Base-by-base conservation (phyloP, 2,329 filamentous ascomycete genomes). In the Cylindrodendrum hubeiense region DNA sequence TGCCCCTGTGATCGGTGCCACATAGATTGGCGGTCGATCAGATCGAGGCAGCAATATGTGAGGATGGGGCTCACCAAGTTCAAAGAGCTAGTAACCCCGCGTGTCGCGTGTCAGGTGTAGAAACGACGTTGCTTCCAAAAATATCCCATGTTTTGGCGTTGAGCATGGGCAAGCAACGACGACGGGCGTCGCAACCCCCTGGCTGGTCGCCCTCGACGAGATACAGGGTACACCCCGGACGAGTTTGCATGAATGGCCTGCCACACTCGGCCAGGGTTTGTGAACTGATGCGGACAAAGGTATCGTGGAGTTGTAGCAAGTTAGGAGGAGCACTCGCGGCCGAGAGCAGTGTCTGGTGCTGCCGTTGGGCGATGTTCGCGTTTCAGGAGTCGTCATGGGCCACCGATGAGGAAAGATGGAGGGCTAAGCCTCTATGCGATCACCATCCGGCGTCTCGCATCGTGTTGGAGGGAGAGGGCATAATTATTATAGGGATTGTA, bases 211-310 rank as follows among this genome's bases (percentile, higher is more conserved):
- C 28, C 13, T 39, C 19, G 12, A 28, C 26, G 46, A 26, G n/a
- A 30, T 50, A 12, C 46, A 59, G 61, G 61, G 46, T 54, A 17
- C n/a, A 37, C 56, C 60, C 57, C 56, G 57, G 43, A 55, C 37
- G 21, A 24, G n/a, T 52, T 52, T 60, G 62, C 62, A 65, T 65
- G 57, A 65, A 65, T 56, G 51, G 50, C 34, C 57, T 47, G 34
- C 51, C 52, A 61, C 47, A 61, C 54, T 19, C 33, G 62, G 55
- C 55, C 21, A 24, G 52, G 62, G 47, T 21, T 26, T 12, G 39
- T 61, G 62, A 50, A 53, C 46, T 47, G 46, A 52, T 61, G 37
- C 44, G 30, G 43, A 59, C 26, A n/a, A 50, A 28, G 49, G 22
- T 24, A 54, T 55, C 41, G 50, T 30, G 51, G 24, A 47, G 30